Conservation (phyloP, 192 early-diverging fungal species). For the Borealophlyctis nickersoniae region DNA sequence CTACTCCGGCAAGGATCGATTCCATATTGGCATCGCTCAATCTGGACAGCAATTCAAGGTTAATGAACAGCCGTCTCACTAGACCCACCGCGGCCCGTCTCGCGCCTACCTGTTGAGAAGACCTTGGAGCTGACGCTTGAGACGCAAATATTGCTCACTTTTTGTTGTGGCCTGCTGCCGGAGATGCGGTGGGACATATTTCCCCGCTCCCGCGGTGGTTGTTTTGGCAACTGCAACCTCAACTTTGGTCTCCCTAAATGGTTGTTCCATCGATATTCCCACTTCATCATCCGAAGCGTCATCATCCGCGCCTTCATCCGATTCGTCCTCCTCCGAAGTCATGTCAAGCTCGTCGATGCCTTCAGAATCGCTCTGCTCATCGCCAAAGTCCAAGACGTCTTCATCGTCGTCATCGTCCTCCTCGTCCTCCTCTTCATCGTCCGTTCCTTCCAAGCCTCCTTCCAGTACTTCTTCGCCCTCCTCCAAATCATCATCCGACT, state of each 20-base stretch:
- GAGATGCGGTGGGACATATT: conserved; percentile 83
- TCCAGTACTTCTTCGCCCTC: conserved; percentile 20
- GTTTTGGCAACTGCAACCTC: conserved; percentile 1
- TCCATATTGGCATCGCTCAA: conserved; percentile 92
- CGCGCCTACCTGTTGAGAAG: conserved; percentile 66
- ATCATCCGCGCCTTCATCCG: conserved; percentile 1
- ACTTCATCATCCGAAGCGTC: conserved; percentile 8
- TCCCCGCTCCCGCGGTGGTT: conserved; percentile 29
- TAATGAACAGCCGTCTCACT: no score
- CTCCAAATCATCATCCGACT: not conserved
- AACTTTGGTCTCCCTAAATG: conserved; percentile 35
- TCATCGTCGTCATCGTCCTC: conserved; percentile 34
- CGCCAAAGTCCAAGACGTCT: conserved; percentile 22
- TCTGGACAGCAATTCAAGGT: no score
- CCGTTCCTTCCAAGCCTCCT: conserved; percentile 8
- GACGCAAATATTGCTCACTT: conserved; percentile 67
- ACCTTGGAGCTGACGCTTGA: conserved; percentile 82
- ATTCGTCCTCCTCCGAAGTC: conserved; percentile 4
- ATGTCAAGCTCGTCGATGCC: conserved; percentile 30
- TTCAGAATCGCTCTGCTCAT: conserved; percentile 1
- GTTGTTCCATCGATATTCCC: no score
- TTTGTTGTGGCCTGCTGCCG: conserved; percentile 32
- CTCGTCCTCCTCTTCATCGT: conserved; percentile 20
- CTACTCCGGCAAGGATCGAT: conserved; percentile 75
- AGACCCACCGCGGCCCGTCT: no score